A percentile compares a stretch with the other conserved stretches of the same genome.
Conservation (phyloP, 495 filamentous ascomycete genomes). For the Aspergillus hancockii region DNA sequence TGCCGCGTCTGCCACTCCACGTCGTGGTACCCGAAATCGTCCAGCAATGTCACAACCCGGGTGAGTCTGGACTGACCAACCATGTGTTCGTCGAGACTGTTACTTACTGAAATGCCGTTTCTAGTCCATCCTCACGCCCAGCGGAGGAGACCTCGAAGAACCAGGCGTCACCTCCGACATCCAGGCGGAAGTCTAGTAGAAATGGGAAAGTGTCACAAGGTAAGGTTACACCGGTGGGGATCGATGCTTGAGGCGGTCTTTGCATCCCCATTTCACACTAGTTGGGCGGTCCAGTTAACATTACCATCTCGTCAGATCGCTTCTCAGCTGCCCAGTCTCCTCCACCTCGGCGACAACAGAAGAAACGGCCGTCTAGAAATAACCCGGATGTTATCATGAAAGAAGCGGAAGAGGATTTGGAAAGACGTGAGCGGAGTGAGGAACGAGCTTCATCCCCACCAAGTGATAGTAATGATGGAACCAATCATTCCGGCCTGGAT, state of each 20-base stretch:
- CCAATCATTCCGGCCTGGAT: constrained; percentile 51
- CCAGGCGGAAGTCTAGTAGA: constrained; percentile 68
- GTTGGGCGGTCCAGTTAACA: not conserved
- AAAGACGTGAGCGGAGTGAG: constrained; percentile 37
- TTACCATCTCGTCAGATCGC: constrained; percentile 27
- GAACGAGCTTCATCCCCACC: constrained; percentile 44
- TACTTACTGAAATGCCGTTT: constrained; percentile 6
- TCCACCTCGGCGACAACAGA: constrained; percentile 41
- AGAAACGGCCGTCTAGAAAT: constrained; percentile 58
- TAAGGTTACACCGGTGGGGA: constrained; percentile 11
- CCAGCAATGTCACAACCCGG: constrained; percentile 82
- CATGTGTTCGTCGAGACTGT: not conserved
- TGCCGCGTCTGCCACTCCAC: constrained; percentile 44
- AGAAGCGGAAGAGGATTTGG: constrained; percentile 47
- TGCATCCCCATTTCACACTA: not conserved
- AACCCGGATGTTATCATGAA: constrained; percentile 53
- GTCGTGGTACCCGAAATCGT: constrained; percentile 63
- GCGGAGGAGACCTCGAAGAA: constrained; percentile 44
- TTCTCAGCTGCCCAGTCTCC: constrained; percentile 36
- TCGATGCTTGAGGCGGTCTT: not conserved
- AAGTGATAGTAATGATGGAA: constrained; percentile 63
- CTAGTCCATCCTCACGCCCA: constrained; percentile 46
- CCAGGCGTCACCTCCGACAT: constrained; percentile 49
- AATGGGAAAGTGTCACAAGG: constrained; percentile 40
- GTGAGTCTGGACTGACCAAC: constrained; percentile 47